Evolutionary conservation across 2,329 filamentous ascomycete species (phyloP), one percentile per base, ranked within the genome.

Genomic region (Catunica adiposa): DNA sequence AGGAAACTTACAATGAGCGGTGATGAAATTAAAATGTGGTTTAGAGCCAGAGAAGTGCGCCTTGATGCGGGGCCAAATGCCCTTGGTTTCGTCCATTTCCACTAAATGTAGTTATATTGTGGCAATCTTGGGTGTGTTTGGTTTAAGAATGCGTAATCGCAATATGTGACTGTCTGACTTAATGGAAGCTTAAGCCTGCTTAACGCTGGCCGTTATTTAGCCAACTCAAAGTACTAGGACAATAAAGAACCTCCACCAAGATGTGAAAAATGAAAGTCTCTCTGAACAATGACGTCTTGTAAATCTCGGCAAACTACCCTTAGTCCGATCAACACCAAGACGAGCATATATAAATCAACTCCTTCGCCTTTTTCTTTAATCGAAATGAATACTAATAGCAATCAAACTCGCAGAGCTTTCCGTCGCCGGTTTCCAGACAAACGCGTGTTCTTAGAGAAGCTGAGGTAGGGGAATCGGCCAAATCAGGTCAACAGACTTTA

Each of bases 1-100:
- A 20, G 23, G 9, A 38, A 53, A 72, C 79, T 68, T 70, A 86
- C 84, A 94, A 64, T 94, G 87, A 15, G 80, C 73, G 1, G 82
- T 82, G 59, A 92, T 89, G 66, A 90, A 94, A 70, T 86, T 89
- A 68, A 89, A 83, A 61, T 82, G 79, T 15, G 80, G 83, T 62
- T 77, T 74, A 63, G 74, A 78, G 54, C 75, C 74, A 26, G 80
- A 62, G 60, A 82, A 79, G 60, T 78, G 63, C 57, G 70, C 66
- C 66, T 69, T 70, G 59, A 78, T 57, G 62, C 75, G 70, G 38
- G 64, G 65, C 69, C 69, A 68, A 44, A 70, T 29, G 51, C 60
- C 66, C 26, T 20, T 26, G 17, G 51, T 20, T 11, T 58, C n/a
- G 22, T 48, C 46, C 57, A 58, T 58, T 25, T 48, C 44, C 44